Conservation (phyloP, 192 early-diverging fungal species). For the Mortierella claussenii region DNA sequence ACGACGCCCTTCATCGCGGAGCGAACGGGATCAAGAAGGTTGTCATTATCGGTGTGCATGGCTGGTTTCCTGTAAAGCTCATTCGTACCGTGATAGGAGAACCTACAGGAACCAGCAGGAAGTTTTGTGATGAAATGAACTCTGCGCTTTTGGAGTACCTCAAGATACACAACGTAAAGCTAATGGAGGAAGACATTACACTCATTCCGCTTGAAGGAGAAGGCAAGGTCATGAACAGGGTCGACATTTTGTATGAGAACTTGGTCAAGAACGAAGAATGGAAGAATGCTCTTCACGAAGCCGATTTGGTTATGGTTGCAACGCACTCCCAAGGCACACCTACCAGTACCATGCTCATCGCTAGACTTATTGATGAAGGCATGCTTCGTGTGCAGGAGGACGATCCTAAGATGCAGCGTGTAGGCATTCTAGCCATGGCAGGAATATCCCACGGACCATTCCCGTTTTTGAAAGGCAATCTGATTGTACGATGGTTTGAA, state of each 20-base stretch:
- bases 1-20: constrained; percentile 13
- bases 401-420: constrained; percentile 73
- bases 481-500: constrained; percentile 91
- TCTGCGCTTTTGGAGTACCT: constrained; percentile 71
- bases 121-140: constrained; percentile 92
- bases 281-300: constrained; percentile 55
- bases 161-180: constrained; percentile 57
- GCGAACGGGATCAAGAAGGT: constrained; percentile 60
- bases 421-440: constrained; percentile 91
- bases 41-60: constrained; percentile 88
- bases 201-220: constrained; percentile 91
- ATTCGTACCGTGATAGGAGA: constrained; percentile 85
- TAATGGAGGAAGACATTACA: constrained; percentile 62
- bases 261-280: constrained; percentile 66
- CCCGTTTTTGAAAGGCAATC: constrained; percentile 81
- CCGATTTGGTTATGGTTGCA: constrained; percentile 87
- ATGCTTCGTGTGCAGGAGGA: constrained; percentile 58
- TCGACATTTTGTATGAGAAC: constrained; percentile 83
- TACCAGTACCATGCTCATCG: constrained; percentile 82
- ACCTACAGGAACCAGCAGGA: constrained; percentile 90
- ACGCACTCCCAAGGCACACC: constrained; percentile 97
- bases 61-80: constrained; percentile 91
- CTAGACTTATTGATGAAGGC: constrained; percentile 73
- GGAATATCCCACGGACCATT: constrained; percentile 93
- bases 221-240: constrained; percentile 90